Percentiles rank a stretch among this genome's conserved stretches.
These are phyloP conservation scores for Gonapodya prolifera DNA, from an alignment of 192 early-diverging fungal genomes.

Conservation along the genomic window DNA sequence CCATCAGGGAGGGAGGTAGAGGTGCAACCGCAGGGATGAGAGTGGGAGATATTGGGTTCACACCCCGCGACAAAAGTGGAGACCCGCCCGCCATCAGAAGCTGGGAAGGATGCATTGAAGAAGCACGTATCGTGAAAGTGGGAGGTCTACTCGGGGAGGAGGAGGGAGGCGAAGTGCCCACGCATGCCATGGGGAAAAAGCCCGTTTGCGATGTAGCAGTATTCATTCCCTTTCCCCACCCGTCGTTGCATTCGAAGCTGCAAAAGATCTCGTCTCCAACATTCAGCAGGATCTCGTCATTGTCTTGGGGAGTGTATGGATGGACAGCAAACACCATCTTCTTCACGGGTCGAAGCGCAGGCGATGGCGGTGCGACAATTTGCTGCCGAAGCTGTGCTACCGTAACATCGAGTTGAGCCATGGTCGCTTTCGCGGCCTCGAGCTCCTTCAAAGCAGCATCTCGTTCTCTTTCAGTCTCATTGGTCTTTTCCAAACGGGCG, in stretches of 20 bases:
- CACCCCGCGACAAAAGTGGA: not conserved
- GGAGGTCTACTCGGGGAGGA: not conserved
- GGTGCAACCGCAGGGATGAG: not conserved
- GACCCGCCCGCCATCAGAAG: not conserved
- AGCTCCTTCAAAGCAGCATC: not conserved
- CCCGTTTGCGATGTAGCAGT: not conserved
- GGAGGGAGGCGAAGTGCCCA: not conserved
- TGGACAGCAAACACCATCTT: not conserved
- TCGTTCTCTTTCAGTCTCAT: not conserved
- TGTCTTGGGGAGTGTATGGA: not conserved
- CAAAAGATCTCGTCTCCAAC: not conserved
- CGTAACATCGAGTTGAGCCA: not conserved
- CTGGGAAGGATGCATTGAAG: not conserved
- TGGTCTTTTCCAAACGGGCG: not conserved
- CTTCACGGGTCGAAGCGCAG: not conserved
- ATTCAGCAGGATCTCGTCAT: not conserved
- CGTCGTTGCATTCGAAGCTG: not conserved
- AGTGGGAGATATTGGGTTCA: not conserved
- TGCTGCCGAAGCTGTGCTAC: not conserved
- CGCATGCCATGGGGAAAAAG: not conserved
- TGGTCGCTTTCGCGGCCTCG: not conserved
- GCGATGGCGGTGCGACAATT: not conserved
- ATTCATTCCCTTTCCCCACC: not conserved
- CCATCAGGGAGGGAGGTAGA: not conserved
- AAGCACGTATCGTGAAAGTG: not conserved